Conservation (phyloP, 2,329 filamentous ascomycete species). For the Cladosporium sp. region DNA sequence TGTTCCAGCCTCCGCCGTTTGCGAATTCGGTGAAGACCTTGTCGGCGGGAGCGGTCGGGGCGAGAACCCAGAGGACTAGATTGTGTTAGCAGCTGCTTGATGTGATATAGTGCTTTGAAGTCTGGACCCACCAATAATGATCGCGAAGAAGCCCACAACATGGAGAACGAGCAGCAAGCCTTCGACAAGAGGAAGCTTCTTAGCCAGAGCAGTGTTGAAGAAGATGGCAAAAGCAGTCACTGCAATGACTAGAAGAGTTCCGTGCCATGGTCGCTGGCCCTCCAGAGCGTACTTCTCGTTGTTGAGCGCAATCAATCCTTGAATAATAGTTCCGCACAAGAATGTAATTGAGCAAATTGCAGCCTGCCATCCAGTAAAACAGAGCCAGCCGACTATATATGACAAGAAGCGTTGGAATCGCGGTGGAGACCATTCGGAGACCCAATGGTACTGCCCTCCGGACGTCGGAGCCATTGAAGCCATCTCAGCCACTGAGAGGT, state of each 20-base stretch:
- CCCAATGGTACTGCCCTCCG: conserved; percentile 45
- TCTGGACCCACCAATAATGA: conserved; percentile 35
- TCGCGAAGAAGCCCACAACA: conserved; percentile 51
- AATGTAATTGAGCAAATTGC: conserved; percentile 40
- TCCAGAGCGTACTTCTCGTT: conserved; percentile 32
- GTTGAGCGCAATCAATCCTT: conserved; percentile 38
- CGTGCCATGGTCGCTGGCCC: conserved; percentile 34
- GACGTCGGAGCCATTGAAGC: conserved; percentile 46
- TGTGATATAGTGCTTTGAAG: background rate
- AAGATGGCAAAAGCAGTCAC: conserved; percentile 38
- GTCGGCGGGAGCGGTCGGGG: conserved; percentile 19
- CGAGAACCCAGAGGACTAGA: conserved; percentile 30
- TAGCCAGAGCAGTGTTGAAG: conserved; percentile 47
- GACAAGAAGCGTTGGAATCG: conserved; percentile 39
- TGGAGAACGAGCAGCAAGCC: conserved; percentile 42
- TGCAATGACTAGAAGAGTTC: conserved; percentile 38
- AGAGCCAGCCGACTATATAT: conserved; percentile 44
- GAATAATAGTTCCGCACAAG: conserved; percentile 40
- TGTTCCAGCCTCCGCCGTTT: conserved; percentile 31
- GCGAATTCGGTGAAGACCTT: conserved; percentile 28
- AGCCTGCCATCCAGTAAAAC: conserved; percentile 40
- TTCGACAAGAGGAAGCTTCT: conserved; percentile 38
- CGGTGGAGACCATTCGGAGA: conserved; percentile 41
- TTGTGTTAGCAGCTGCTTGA: background rate
- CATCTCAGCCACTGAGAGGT: conserved; percentile 46